These are phyloP conservation scores for Rhizopogon vinicolor DNA, from an alignment of 768 basidiomycete genomes.

Conservation along the genomic window DNA sequence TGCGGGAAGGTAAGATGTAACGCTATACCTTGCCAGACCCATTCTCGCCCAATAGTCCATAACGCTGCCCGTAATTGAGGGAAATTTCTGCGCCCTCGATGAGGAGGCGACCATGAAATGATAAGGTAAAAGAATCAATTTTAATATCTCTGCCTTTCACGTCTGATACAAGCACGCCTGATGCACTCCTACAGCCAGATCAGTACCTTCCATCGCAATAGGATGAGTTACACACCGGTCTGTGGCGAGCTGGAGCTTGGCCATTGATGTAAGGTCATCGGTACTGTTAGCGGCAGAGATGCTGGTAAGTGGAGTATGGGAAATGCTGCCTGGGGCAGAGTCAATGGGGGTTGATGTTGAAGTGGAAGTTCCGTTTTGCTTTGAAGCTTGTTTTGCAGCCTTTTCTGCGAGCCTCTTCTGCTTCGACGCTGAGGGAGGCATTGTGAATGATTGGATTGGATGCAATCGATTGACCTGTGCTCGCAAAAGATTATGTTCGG, in stretches of 20 bases:
- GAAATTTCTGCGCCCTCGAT: conserved; percentile 63
- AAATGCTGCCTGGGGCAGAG: conserved; percentile 57
- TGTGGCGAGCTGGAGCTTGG: conserved; percentile 83
- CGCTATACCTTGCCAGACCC: conserved; percentile 90
- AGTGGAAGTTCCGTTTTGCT: conserved; percentile 36
- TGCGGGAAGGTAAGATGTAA: neutral
- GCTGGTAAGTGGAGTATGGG: conserved; percentile 80
- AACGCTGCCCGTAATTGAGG: conserved; percentile 88
- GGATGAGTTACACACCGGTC: conserved; percentile 57
- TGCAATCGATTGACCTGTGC: conserved; percentile 22
- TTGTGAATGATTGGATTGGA: conserved; percentile 25
- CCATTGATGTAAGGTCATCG: conserved; percentile 84
- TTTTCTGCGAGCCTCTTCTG: conserved; percentile 96
- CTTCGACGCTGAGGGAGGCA: conserved; percentile 80
- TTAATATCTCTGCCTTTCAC: conserved; percentile 93
- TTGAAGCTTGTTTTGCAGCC: conserved; percentile 75
- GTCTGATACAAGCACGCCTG: conserved; percentile 93
- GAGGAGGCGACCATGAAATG: conserved; percentile 92
- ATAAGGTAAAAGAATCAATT: conserved; percentile 92
- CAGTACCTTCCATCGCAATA: neutral
- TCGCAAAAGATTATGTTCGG: conserved; percentile 10
- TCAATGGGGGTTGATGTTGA: conserved; percentile 60
- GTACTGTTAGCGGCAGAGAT: conserved; percentile 73
- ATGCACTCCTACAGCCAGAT: conserved; percentile 60
- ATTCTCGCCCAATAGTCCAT: conserved; percentile 95